Evolutionary conservation across 352 stramenopile species (phyloP).

Genomic region (Phytophthora parvispora): DNA sequence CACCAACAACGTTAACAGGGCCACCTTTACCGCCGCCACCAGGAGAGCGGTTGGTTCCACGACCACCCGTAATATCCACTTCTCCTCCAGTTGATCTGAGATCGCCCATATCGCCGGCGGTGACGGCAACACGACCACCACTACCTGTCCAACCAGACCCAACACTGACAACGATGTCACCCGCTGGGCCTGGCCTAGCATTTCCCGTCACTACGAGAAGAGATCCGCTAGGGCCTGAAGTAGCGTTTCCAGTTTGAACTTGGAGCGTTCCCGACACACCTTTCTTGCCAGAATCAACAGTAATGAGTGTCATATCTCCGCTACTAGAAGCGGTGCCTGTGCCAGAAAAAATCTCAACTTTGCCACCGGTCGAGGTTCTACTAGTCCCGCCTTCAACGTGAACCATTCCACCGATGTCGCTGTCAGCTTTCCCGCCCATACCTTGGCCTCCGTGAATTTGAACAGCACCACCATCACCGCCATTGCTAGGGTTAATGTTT

Average conservation of each 20-base stretch:
- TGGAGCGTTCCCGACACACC: constrained; percentile 84
- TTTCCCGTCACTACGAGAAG: constrained; percentile 83
- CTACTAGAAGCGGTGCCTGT: constrained; percentile 58
- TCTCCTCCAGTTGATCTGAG: constrained; percentile 56
- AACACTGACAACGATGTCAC: constrained; percentile 79
- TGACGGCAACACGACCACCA: constrained; percentile 86
- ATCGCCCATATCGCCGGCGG: constrained; percentile 63
- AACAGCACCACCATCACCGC: constrained; percentile 68
- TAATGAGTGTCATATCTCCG: constrained; percentile 71
- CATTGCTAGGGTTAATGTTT: constrained; percentile 54
- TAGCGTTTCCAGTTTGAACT: constrained; percentile 80
- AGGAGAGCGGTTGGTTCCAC: constrained; percentile 51
- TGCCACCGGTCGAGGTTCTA: constrained; percentile 63
- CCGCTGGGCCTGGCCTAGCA: constrained; percentile 74
- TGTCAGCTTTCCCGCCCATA: constrained; percentile 48
- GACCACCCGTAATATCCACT: constrained; percentile 60
- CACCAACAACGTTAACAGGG: constrained; percentile 61
- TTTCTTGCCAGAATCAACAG: constrained; percentile 75
- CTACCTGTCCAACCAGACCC: constrained; percentile 86
- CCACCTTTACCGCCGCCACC: constrained; percentile 69
- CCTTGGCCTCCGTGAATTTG: constrained; percentile 68
- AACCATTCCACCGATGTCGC: constrained; percentile 65
- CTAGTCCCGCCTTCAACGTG: constrained; percentile 69
- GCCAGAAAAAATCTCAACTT: constrained; percentile 70
- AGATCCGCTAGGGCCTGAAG: constrained; percentile 75